phyloP scores from a whole-genome alignment of 345 rosid species.

The Ceriops decandra region DNA sequence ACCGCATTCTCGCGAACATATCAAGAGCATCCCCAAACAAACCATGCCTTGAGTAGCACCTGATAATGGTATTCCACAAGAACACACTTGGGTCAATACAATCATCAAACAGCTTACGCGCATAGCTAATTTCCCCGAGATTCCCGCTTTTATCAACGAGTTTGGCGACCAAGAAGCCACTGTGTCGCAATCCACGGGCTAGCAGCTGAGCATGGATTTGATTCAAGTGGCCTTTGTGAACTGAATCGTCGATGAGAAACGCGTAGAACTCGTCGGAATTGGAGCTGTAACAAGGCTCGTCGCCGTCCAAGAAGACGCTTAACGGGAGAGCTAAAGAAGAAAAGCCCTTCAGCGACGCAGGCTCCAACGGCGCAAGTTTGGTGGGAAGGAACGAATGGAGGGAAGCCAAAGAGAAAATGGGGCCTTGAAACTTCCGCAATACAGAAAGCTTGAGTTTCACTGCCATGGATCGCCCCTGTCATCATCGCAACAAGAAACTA shows the following conservation, averaged over 20 bases:
- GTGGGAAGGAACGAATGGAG: not conserved
- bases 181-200: constrained; percentile 35
- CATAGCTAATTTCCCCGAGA: constrained; percentile 42
- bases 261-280: constrained; percentile 39
- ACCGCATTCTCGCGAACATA: constrained; percentile 50
- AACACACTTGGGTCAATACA: constrained; percentile 52
- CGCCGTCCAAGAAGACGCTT: not conserved
- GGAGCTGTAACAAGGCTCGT: not conserved
- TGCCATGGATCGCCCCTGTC: too few relatives aligned
- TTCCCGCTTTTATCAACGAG: constrained; percentile 29
- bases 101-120: constrained; percentile 55
- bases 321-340: constrained; percentile 6
- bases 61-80: constrained; percentile 60
- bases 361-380: not conserved
- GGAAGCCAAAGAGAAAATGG: not conserved
- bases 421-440: too few relatives aligned
- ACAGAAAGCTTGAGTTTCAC: too few relatives aligned
- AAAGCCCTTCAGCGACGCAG: not conserved
- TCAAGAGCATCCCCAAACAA: constrained; percentile 39
- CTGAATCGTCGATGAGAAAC: constrained; percentile 41
- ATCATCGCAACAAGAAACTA: too few relatives aligned
- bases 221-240: constrained; percentile 31
- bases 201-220: constrained; percentile 51
- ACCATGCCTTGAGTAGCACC: constrained; percentile 44
- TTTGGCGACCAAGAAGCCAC: constrained; percentile 50